Conservation (phyloP, 1,284 basidiomycete species). For the Rhodotorula sp. region DNA sequence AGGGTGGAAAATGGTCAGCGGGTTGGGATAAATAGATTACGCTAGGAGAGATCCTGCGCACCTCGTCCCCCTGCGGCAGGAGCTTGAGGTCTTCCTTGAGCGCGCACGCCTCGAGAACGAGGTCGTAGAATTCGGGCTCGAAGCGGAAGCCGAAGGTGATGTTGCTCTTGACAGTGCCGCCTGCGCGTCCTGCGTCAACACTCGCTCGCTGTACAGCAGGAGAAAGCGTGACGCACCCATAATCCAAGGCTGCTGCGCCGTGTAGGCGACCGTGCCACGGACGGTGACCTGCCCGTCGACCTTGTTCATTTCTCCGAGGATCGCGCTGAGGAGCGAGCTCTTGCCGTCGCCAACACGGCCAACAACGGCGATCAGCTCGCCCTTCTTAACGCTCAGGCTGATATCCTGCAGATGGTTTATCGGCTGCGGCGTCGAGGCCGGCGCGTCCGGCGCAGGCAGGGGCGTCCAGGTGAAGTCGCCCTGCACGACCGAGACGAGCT, state of each 20-base stretch:
- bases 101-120: constrained; percentile 69
- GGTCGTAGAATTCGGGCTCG: constrained; percentile 62
- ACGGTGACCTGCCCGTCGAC: constrained; percentile 71
- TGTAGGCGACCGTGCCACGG: constrained; percentile 78
- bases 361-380: constrained; percentile 82
- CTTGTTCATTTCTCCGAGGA: constrained; percentile 85
- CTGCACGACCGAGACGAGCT: constrained; percentile 61
- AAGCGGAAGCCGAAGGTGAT: constrained; percentile 88
- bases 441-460: constrained; percentile 16
- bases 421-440: neutral
- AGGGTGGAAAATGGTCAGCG: neutral
- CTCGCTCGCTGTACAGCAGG: constrained; percentile 4
- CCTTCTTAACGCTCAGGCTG: constrained; percentile 72
- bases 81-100: constrained; percentile 76
- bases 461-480: constrained; percentile 53
- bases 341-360: constrained; percentile 94
- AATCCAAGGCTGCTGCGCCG: constrained; percentile 87
- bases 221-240: constrained; percentile 48
- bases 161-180: constrained; percentile 82
- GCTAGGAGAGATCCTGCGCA: no score
- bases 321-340: constrained; percentile 57
- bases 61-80: constrained; percentile 65
- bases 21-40: no score
- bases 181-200: neutral
- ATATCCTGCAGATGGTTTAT: constrained; percentile 74